Evolutionary conservation across 1,284 basidiomycete species (phyloP), one percentile per base, ranked within the genome.

Genomic region (Phellopilus nigrolimitatus): DNA sequence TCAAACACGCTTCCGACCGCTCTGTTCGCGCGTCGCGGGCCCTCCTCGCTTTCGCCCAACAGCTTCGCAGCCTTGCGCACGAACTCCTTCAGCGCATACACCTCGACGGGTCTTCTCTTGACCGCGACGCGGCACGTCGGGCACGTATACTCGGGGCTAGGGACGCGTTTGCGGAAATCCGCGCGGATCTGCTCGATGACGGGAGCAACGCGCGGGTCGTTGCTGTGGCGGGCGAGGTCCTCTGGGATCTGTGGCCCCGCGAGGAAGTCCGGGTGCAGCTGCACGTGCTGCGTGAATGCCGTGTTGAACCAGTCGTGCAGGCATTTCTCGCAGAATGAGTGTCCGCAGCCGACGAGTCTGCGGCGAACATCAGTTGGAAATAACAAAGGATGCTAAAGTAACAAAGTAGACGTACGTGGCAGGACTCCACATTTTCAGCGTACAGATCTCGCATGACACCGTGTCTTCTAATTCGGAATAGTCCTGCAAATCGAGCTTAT

Each of bases 81-180:
- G n/a, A n/a, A n/a, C n/a, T n/a, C n/a, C n/a, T 86, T 88, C 44
- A 88, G 60, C 5, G 71, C 68, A 61, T 76, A 88, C 44, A 74
- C 73, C 60, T 86, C 80, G 0, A 74, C 68, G 0, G 85, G 85
- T 22, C 68, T 71, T 9, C 60, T 67, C 36, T 64, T 63, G 9
- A 82, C 73, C 6, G 61, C 58, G 41, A 71, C 67, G 38, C 84
- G 72, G 58, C 84, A 88, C 3, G 74, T 75, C 1, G 84, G 84
- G 51, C 84, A 88, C 1, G 76, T 78, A 59, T 82, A 87, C 27
- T 71, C n/a, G n/a, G n/a, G n/a, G n/a, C n/a, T n/a, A n/a, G n/a
- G n/a, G n/a, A n/a, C n/a, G n/a, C n/a, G n/a, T n/a, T n/a, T n/a
- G n/a, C n/a, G n/a, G n/a, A n/a, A n/a, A n/a, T n/a, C n/a, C n/a